Evolutionary conservation across 2,329 filamentous ascomycete species (phyloP).

Genomic region (Cladophialophora yegresii): DNA sequence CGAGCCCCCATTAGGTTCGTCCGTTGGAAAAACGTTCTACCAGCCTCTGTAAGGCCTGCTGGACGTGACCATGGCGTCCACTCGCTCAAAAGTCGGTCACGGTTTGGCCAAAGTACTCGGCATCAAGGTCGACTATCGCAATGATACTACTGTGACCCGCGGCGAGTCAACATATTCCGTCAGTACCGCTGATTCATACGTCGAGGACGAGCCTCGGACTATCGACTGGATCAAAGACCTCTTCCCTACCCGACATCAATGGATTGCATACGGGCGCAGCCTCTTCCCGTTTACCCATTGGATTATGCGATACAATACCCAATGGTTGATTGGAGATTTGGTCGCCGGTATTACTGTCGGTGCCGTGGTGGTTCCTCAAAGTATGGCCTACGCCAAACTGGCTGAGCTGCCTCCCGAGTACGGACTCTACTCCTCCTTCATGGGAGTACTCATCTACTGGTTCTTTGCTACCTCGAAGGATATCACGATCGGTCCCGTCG

Average conservation of each 20-base stretch:
- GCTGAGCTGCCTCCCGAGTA: conserved; percentile 79
- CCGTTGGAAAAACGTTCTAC: conserved; percentile 15
- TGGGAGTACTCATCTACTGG: conserved; percentile 94
- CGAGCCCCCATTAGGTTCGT: conserved; percentile 11
- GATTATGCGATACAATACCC: conserved; percentile 83
- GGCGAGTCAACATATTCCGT: conserved; percentile 79
- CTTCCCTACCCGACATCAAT: conserved; percentile 59
- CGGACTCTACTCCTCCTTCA: conserved; percentile 92
- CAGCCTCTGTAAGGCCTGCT: conserved; percentile 4
- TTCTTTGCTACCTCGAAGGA: conserved; percentile 98
- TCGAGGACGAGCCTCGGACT: conserved; percentile 77
- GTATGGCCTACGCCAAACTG: conserved; percentile 90
- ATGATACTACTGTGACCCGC: conserved; percentile 67
- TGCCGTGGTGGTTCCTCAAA: conserved; percentile 86
- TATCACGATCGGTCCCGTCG: conserved; percentile 95
- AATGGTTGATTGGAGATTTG: conserved; percentile 87
- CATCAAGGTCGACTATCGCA: conserved; percentile 73
- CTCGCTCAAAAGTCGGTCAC: conserved; percentile 65
- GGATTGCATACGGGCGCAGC: conserved; percentile 64
- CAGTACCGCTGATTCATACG: conserved; percentile 72
- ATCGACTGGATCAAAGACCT: conserved; percentile 69
- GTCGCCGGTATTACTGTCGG: conserved; percentile 79
- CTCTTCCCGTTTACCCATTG: conserved; percentile 89
- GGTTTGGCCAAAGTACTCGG: conserved; percentile 75
- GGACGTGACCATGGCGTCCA: conserved; percentile 31